A percentile compares a stretch with the other conserved stretches of the same genome.
Conservation (phyloP, 176 grass and related monocot species). For the Hyparrhenia diplandra region DNA sequence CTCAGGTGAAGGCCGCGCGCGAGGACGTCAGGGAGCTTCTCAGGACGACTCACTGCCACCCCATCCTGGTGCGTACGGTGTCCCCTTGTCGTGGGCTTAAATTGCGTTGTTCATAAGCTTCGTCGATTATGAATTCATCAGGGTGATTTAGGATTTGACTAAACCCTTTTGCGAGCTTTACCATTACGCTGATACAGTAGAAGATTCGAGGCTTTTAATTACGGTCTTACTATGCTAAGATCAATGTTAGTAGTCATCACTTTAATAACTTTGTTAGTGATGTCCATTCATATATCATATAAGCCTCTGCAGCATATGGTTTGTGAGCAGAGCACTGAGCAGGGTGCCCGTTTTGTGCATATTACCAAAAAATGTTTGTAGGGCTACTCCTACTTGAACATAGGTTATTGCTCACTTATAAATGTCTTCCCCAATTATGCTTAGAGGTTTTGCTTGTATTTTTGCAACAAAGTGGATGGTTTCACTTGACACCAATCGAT, state of each 20-base stretch:
- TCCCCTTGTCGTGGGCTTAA: neutral
- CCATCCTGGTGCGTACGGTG: constrained; percentile 66
- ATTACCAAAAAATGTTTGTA: neutral
- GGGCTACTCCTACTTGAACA: neutral
- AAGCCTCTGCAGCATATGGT: neutral
- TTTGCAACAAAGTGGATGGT: neutral
- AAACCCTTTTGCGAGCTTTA: neutral
- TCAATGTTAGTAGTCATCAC: neutral
- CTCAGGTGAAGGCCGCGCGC: constrained; percentile 75
- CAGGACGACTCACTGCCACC: constrained; percentile 64
- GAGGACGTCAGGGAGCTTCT: constrained; percentile 88
- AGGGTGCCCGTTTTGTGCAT: neutral
- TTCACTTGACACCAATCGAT: neutral
- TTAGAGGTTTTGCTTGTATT: too few relatives aligned
- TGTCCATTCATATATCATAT: neutral
- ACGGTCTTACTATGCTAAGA: neutral
- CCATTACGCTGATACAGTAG: neutral
- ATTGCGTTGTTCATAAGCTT: neutral
- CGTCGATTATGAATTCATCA: neutral
- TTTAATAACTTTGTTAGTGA: neutral
- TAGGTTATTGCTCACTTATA: neutral
- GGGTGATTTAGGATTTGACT: neutral
- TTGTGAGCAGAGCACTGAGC: neutral
- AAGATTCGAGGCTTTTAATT: neutral
- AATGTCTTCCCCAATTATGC: neutral